Base-by-base conservation (phyloP, 768 basidiomycete genomes). In the Termitomyces sp. region DNA sequence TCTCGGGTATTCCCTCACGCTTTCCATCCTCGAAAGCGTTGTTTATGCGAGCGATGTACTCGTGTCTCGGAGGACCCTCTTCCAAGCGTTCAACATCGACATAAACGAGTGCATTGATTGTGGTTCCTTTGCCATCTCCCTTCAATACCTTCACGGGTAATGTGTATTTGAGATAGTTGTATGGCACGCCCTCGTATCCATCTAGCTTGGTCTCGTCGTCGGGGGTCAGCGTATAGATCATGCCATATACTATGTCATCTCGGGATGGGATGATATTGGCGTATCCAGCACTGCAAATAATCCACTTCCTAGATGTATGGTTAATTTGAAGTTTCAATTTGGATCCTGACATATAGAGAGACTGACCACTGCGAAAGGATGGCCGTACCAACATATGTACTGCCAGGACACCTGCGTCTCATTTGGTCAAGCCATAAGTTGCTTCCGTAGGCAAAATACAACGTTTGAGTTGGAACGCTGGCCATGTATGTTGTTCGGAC, bases 351-450 rank as follows among this genome's bases (percentile, higher is more conserved):
- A 15, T 28, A 15, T 21, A 6, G 31, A 50, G 35, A 21, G 10
- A 56, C 72, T 66, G 45, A 76, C 79, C 80, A 80, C 57, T 75
- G 67, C n/a, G 59, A 47, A 44, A 79, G 62, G 17, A 62, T 54
- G 1, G 71, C 78, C n/a, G 75, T 63, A 5, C 78, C 78, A 23
- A 76, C 53, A 46, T 70, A 74, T 38, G 65, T 70, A 59, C 67
- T 74, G 3, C 74, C 69, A n/a, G 78, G 77, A 55, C 79, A 80
- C 15, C 78, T 69, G n/a, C 66, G 63, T 30, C 67, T 64, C 80
- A 80, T 81, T 63, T 79, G 78, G 30, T 78, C 72, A 37, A 67
- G 67, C 75, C 78, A 80, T 40, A 80, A 67, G 55, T 81, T 81
- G 62, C 75, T 78, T 5, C 80, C 80, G 65, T 79, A 80, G 38